These are phyloP conservation scores for Phytophthora syringae DNA, from an alignment of 352 stramenopile species.

Conservation along the genomic window DNA sequence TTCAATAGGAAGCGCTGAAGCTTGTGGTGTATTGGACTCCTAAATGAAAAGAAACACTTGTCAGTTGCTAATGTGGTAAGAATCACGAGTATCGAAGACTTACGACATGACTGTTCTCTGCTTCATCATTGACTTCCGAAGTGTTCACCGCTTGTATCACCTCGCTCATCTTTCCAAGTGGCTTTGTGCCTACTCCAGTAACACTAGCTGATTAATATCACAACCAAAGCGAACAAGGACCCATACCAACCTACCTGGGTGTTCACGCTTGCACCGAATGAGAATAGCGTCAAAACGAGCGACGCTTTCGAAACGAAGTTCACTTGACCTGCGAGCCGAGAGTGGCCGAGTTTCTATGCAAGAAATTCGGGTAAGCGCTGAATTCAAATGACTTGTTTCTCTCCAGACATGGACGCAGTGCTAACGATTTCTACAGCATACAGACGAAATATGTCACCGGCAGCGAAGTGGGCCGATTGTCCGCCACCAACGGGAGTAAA, in stretches of 20 bases:
- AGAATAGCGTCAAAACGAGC: conserved; percentile 26
- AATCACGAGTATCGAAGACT: too few species aligned
- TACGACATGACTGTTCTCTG: not conserved
- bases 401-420: not conserved
- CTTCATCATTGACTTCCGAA: not conserved
- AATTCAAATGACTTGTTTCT: not conserved
- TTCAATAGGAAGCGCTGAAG: conserved; percentile 33
- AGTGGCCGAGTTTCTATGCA: conserved; percentile 66
- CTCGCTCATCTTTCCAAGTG: not conserved
- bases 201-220: not conserved
- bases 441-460: conserved; percentile 46
- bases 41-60: not conserved
- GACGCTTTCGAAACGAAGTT: conserved; percentile 33
- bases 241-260: conserved; percentile 23
- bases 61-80: not conserved
- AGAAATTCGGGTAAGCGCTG: conserved; percentile 55
- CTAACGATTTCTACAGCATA: conserved; percentile 25
- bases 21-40: not conserved
- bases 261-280: conserved; percentile 53
- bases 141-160: not conserved
- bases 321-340: conserved; percentile 52
- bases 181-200: not conserved
- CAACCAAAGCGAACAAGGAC: not conserved
- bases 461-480: conserved; percentile 42
- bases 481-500: conserved; percentile 27